phyloP scores from a whole-genome alignment of 352 stramenopile species.

The Globisporangium uncinulatum region DNA sequence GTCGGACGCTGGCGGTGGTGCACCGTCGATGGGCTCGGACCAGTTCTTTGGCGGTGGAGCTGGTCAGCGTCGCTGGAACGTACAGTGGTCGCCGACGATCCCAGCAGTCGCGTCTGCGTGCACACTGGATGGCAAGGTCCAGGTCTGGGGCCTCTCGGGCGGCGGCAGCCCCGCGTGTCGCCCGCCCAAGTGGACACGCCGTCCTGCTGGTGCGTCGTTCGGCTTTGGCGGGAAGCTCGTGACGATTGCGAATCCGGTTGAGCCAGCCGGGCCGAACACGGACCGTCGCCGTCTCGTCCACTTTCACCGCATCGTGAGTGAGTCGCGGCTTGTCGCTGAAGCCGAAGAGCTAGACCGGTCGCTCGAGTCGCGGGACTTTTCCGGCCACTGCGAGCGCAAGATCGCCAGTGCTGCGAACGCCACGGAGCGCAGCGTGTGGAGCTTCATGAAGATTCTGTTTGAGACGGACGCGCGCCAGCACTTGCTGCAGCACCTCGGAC shows the following conservation, averaged over 20 bases:
- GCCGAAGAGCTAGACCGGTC: constrained; percentile 89
- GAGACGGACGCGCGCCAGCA: constrained; percentile 93
- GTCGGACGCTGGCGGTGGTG: constrained; percentile 27
- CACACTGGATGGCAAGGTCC: constrained; percentile 96
- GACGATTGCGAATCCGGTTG: constrained; percentile 74
- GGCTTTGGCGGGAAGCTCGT: constrained; percentile 96
- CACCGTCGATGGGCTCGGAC: constrained; percentile 70
- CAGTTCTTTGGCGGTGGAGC: constrained; percentile 71
- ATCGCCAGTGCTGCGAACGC: constrained; percentile 47
- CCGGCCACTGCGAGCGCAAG: constrained; percentile 91
- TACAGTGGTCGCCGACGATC: constrained; percentile 94
- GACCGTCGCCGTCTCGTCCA: constrained; percentile 74
- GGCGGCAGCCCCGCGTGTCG: constrained; percentile 74
- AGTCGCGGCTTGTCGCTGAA: constrained; percentile 74
- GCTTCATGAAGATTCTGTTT: constrained; percentile 94
- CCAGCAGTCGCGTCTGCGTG: constrained; percentile 94
- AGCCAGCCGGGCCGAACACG: constrained; percentile 36
- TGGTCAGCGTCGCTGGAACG: constrained; percentile 90
- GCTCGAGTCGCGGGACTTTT: constrained; percentile 89
- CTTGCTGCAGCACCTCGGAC: constrained; percentile 92
- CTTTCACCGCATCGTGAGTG: constrained; percentile 75
- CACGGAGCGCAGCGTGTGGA: constrained; percentile 82
- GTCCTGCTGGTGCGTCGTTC: constrained; percentile 90
- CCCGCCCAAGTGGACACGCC: constrained; percentile 94
- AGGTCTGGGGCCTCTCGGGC: constrained; percentile 88